Evolutionary conservation across 257 asterid genomes (phyloP).

Genomic region (Buddleja alternifolia): DNA sequence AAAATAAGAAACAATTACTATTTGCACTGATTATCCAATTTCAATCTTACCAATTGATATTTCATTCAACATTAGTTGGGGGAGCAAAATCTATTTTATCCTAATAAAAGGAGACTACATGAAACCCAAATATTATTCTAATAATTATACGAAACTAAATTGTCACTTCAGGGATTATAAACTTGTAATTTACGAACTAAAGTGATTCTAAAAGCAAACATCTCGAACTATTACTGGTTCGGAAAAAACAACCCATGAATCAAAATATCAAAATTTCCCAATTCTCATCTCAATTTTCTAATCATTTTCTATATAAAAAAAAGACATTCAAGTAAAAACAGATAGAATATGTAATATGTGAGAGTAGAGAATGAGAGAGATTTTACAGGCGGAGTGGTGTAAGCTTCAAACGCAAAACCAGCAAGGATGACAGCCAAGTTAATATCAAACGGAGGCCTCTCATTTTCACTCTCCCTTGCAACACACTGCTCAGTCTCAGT

Average conservation of each 20-base stretch:
- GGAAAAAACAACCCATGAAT: slow-evolving; percentile 10
- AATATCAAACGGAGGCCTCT: slow-evolving; percentile 76
- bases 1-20: too few relatives aligned
- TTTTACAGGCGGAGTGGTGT: slow-evolving; percentile 85
- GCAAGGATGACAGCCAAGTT: slow-evolving; percentile 96
- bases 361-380: neutral
- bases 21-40: too few relatives aligned
- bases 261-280: neutral
- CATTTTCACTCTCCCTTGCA: slow-evolving; percentile 41
- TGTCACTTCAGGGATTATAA: too few relatives aligned
- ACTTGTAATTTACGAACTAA: too few relatives aligned
- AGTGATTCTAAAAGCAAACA: too few relatives aligned
- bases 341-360: neutral
- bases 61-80: too few relatives aligned
- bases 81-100: too few relatives aligned
- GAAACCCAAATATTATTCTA: too few relatives aligned
- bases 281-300: neutral
- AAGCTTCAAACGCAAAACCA: slow-evolving; percentile 98
- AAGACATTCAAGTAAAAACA: slow-evolving; percentile 24
- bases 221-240: too few relatives aligned
- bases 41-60: too few relatives aligned
- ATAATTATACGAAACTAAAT: too few relatives aligned
- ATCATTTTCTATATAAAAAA: slow-evolving; percentile 7
- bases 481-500: slow-evolving; percentile 46
- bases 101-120: too few relatives aligned